Evolutionary conservation across 257 asterid species (phyloP), one percentile per base, ranked within the genome.

Genomic region (Solanum commersonii): DNA sequence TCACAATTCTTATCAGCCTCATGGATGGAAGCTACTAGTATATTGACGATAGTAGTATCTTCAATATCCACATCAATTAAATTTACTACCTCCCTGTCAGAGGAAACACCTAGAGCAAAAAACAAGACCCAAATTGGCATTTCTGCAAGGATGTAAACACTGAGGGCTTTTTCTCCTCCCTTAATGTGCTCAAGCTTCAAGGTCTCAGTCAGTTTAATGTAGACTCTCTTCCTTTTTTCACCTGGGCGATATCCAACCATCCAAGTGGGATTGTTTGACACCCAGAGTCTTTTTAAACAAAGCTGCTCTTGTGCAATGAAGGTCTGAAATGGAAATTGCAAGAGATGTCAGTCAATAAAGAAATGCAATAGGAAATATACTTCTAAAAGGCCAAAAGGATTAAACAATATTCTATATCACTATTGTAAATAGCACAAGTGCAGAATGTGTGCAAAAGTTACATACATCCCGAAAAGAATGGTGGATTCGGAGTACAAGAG

Each of bases 281-380:
- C 91, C 98, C 98, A 96, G 33, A 96, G 92, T 87, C 99, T 91
- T 60, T 85, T 94, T 59, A 95, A 92, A 89, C 98, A 95, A 76
- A 93, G 89, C 87, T 96, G 98, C 92, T 96, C 99, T 93, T 96
- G 99, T 16, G 99, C 99, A 83, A 96, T 93, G 89, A 96, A 95
- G 1, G 95, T 95, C 99, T 96, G 95, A 92, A 92, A 81, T 46
- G 85, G 85, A 81, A 46, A 81, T 81, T 44, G 27, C 27, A 81
- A 46, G 40, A 81, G 18, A 60, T 81, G 33, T 29, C 37, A 46
- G 46, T 81, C 84, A 13, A 27, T 81, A 44, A 46, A 46, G 67
- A 81, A 81, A 65, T 81, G 67, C 67, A 27, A 16, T 15, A 81
- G 38, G 60, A 27, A 46, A 81, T 46, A 44, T 81, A 81, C 16